Evolutionary conservation across 805 yeast genomes (phyloP), one percentile per base, ranked within the genome.

Genomic region (Henningerozyma blattae): DNA sequence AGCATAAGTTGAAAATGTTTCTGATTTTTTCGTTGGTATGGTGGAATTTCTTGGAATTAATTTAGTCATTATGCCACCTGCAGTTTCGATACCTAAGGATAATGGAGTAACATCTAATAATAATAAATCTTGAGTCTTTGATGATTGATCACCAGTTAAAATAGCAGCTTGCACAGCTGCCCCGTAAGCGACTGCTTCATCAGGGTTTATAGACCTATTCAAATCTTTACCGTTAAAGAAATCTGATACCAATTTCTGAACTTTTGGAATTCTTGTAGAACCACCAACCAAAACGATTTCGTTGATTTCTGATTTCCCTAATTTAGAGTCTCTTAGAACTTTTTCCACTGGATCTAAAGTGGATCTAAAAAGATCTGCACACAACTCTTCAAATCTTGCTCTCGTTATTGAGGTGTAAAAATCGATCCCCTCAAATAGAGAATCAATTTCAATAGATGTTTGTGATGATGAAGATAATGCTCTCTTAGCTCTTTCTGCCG

Each of bases 31-130:
- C 64, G 95, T 83, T 66, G 97, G 97, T 51, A 87, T 85, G 42
- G 95, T 85, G 37, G 95, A 80, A 77, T 86, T 86, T 72, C 95
- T 79, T 65, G 94, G 94, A 55, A 86, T 87, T 68, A 87, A 77
- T 70, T 84, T 84, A 64, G 95, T 87, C 94, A 87, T 86, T 67
- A 86, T 87, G 77, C 96, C 96, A 73, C 97, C 96, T 56, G 95
- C 95, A 49, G 95, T 87, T 72, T 87, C 96, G 66, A 87, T 86
- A 77, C 97, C 97, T 53, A 86, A 64, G 36, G 96, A 87, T 61
- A 87, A 74, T 65, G 97, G 96, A 56, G 96, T 93, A 62, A 87
- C 96, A 75, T 87, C 97, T 61, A 89, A 75, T 58, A 87, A 73
- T 60, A 89, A 70, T 63, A 86, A 71, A 64, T 86, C 96, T 71